phyloP scores from a whole-genome alignment of 2,329 filamentous ascomycete species.

The Ceratocystis variospora region DNA sequence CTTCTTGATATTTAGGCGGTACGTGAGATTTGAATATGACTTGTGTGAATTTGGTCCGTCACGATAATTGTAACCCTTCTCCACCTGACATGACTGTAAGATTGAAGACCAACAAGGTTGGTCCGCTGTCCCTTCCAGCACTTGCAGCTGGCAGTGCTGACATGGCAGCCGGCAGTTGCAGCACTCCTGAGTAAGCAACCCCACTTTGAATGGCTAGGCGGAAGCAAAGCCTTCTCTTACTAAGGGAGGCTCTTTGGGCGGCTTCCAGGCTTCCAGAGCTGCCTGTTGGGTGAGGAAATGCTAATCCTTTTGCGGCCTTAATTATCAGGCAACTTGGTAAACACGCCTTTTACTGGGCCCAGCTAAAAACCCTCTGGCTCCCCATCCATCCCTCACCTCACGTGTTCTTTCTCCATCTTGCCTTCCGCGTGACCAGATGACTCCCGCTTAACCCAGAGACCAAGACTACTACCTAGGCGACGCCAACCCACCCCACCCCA shows the following conservation, averaged over 20 bases:
- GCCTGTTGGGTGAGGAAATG: too few species aligned
- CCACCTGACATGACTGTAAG: too few species aligned
- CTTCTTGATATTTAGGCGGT: too few species aligned
- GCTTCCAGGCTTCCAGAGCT: too few species aligned
- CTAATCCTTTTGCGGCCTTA: too few species aligned
- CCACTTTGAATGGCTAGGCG: background rate
- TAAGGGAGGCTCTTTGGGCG: background rate
- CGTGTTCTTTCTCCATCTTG: conserved; percentile 29
- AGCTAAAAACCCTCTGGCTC: conserved; percentile 14
- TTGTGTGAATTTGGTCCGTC: too few species aligned
- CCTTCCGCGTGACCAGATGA: conserved; percentile 29
- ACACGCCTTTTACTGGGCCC: background rate
- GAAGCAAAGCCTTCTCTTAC: background rate
- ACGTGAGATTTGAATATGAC: too few species aligned
- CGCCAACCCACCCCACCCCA: conserved; percentile 1
- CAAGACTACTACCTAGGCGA: conserved; percentile 5
- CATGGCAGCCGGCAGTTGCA: background rate
- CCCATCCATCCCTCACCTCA: conserved; percentile 27
- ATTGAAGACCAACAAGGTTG: background rate
- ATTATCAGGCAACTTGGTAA: background rate
- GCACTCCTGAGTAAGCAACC: background rate
- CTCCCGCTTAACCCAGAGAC: conserved; percentile 15
- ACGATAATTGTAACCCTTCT: too few species aligned
- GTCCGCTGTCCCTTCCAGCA: background rate
- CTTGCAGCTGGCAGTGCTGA: background rate